Percentiles rank a stretch among this genome's conserved stretches.
phyloP scores from a whole-genome alignment of 2,329 filamentous ascomycete genomes.

The Venturia carpophila region DNA sequence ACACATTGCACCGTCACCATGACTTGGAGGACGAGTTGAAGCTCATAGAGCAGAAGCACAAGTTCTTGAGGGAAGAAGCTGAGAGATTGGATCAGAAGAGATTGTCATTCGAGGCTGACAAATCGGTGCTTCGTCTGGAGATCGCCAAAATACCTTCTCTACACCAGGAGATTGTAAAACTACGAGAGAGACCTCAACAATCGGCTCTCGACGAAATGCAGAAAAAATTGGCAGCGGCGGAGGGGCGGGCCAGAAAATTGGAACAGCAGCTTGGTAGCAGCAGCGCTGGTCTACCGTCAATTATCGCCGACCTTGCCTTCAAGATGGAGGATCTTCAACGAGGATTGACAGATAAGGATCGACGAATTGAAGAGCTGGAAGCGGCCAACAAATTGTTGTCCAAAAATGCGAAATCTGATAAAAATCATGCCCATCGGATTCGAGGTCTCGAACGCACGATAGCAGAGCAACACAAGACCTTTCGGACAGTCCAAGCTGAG shows the following conservation, averaged over 20 bases:
- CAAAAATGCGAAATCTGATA: neutral
- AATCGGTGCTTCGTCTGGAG: neutral
- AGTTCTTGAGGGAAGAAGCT: neutral
- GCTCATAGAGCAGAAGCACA: neutral
- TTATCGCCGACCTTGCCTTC: slow-evolving; percentile 16
- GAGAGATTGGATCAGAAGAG: slow-evolving; percentile 5
- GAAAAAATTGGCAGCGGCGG: neutral
- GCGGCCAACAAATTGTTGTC: neutral
- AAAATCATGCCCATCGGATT: neutral
- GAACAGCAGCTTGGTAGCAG: neutral
- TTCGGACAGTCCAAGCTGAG: slow-evolving; percentile 29
- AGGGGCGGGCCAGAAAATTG: slow-evolving; percentile 13
- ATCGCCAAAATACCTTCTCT: slow-evolving; percentile 1
- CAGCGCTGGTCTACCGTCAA: slow-evolving; percentile 11
- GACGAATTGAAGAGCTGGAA: slow-evolving; percentile 6
- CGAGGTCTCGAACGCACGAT: slow-evolving; percentile 11
- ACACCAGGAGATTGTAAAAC: neutral
- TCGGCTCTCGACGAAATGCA: slow-evolving; percentile 8
- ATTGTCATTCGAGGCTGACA: slow-evolving; percentile 1
- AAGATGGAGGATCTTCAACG: slow-evolving; percentile 15
- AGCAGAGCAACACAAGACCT: slow-evolving; percentile 25
- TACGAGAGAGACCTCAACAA: slow-evolving; percentile 11
- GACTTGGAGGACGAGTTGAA: slow-evolving; percentile 30
- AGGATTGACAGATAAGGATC: slow-evolving; percentile 1
- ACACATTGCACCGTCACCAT: slow-evolving; percentile 29